Base-by-base conservation (phyloP, 2,329 filamentous ascomycete genomes). In the Lachnellula subtilissima region DNA sequence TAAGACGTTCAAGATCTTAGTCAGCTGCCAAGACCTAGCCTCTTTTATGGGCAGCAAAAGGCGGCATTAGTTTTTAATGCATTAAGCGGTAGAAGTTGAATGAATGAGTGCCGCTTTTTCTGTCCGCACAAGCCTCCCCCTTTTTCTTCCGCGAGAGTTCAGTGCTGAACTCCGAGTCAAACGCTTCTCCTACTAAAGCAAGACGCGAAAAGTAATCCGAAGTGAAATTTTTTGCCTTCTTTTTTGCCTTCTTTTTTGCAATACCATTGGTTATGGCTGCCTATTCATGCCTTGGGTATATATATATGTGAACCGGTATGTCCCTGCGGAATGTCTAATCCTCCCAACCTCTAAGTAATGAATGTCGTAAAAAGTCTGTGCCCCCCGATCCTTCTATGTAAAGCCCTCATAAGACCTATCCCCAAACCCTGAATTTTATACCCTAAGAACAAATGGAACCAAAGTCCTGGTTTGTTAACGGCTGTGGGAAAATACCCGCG, bases 401-500 rank as follows among this genome's bases (percentile, higher is more conserved):
- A 32, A 28, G 19, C 51, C 14, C n/a, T 36, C 32, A 48, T 52
- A 14, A 45, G 14, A 28, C n/a, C 22, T 48, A 17, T 25, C 28
- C 22, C 17, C 15, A 28, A 40, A 15, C 17, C 37, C 14, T 5
- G 37, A 25, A 32, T 12, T 11, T 12, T 11, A 4, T 32, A 32
- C 11, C 28, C 45, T 25, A 63, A n/a, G 64, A 63, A 48, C 65
- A 67, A 48, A 66, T 65, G 19, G 58, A 28, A 37, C 36, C 22
- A 43, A 61, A 66, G 37, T 59, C 47, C 19, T 56, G 52, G 45
- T 59, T 55, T 6, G 62, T 69, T 39, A 75, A 61, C 5, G 75
- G 73, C 52, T 75, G 71, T 4, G 79, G 79, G 64, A 82, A 82
- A 11, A 83, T 60, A 0, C 78, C 78, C 28, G 72, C 73, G 58